A percentile compares a stretch with the other conserved stretches of the same genome.
phyloP scores from a whole-genome alignment of 1,139 yeast genomes.

The Taphrina betulina region DNA sequence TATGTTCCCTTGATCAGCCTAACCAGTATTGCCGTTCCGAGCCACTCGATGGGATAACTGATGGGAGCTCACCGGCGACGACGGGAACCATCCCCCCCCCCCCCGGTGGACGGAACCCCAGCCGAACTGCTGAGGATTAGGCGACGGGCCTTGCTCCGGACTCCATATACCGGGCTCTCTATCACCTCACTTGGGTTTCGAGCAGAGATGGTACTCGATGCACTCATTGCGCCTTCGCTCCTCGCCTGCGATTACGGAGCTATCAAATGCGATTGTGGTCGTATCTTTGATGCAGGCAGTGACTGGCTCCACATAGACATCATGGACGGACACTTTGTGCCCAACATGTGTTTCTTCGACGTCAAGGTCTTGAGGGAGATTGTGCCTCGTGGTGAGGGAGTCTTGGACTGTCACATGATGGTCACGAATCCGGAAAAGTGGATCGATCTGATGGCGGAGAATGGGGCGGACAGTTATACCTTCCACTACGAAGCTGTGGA shows the following conservation, averaged over 20 bases:
- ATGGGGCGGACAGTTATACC: constrained; percentile 95
- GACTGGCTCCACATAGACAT: constrained; percentile 98
- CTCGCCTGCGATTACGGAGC: constrained; percentile 62
- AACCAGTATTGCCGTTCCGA: no score
- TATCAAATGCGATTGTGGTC: constrained; percentile 81
- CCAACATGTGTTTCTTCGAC: constrained; percentile 91
- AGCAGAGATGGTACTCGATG: constrained; percentile 46
- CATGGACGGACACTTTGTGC: constrained; percentile 98
- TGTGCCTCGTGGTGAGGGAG: constrained; percentile 70
- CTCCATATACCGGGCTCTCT: no score
- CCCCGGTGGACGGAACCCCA: no score
- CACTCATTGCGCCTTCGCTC: constrained; percentile 93
- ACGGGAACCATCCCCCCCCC: no score
- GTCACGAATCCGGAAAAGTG: constrained; percentile 80
- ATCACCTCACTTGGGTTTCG: no score
- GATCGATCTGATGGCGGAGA: constrained; percentile 89
- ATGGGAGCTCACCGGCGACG: no score
- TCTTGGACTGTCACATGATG: constrained; percentile 99
- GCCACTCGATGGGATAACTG: no score
- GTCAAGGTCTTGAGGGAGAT: constrained; percentile 74
- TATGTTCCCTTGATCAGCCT: no score
- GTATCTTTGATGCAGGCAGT: constrained; percentile 71
- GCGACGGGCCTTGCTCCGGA: no score
- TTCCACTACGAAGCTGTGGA: constrained; percentile 93
- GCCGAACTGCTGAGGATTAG: no score